Evolutionary conservation across 1,139 yeast species (phyloP), one percentile per base, ranked within the genome.

Genomic region (Arxiozyma slooffiae): DNA sequence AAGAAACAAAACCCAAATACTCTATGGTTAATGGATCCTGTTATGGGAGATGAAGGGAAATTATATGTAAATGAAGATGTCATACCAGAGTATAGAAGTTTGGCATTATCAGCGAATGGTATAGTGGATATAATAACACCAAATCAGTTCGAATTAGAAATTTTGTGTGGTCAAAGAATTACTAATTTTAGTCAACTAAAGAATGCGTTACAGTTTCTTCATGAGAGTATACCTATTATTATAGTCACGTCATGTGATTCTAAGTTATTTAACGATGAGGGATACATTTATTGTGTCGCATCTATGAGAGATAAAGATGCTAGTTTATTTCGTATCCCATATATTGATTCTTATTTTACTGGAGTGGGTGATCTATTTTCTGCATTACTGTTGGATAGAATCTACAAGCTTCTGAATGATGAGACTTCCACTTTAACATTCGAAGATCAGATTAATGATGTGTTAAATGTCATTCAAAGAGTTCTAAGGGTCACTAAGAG

Each of bases 291-390:
- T 52, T 71, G 74, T 47, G 64, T 71, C 7, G 72, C 75, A 2
- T 61, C 67, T 4, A 57, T 58, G 54, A 53, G 56, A 22, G 59
- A 53, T 34, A 43, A 55, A 8, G 55, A 52, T 26, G 49, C 60
- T 45, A n/a, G 61, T 50, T 50, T 64, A 50, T 80, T 74, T 55
- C 69, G 71, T 52, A 71, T 81, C 3, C 80, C 82, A 7, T 66
- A 73, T 43, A 80, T 83, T 41, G 76, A 80, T 53, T 81, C 87
- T 1, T 78, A 82, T 53, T 83, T 82, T 62, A 82, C 89, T 0
- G 89, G 89, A 0, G 85, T 83, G 1, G 89, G 89, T 1, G 90
- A 83, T 60, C 64, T 83, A 43, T 83, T 83, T 58, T 72, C 85
- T 3, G 85, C 86, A 0, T 62, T 82, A 23, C 62, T 82, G 17